These are phyloP conservation scores for Sporobolomyces roseus DNA, from an alignment of 768 basidiomycete genomes.

Conservation along the genomic window DNA sequence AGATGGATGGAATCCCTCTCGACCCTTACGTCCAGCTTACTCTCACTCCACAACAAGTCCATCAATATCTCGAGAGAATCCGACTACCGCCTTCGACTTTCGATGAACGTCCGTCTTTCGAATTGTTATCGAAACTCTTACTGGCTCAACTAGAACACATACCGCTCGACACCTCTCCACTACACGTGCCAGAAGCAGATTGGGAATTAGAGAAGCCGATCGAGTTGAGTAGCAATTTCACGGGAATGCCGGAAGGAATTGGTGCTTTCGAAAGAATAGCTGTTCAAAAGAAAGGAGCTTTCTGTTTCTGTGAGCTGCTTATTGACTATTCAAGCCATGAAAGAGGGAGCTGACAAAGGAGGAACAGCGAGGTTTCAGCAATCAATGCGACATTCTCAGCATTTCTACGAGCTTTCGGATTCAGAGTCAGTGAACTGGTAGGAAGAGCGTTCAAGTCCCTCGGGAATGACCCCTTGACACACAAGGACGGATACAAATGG, in stretches of 20 bases:
- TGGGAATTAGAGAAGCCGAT: slow-evolving; percentile 1
- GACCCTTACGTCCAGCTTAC: slow-evolving; percentile 7
- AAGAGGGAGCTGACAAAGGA: neutral
- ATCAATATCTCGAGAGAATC: slow-evolving; percentile 21
- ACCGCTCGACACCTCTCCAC: slow-evolving; percentile 24
- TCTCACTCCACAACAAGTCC: neutral
- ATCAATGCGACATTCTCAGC: slow-evolving; percentile 26
- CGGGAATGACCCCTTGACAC: slow-evolving; percentile 30
- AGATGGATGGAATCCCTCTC: slow-evolving; percentile 10
- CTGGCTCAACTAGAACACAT: slow-evolving; percentile 28
- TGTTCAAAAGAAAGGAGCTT: slow-evolving; percentile 22
- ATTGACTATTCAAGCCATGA: too few relatives aligned
- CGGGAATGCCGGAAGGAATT: slow-evolving; percentile 18
- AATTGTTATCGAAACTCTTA: slow-evolving; percentile 9
- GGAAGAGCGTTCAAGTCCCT: slow-evolving; percentile 26
- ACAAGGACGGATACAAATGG: slow-evolving; percentile 34
- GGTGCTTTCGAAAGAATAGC: slow-evolving; percentile 21
- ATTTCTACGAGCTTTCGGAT: slow-evolving; percentile 22
- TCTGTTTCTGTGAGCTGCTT: slow-evolving; percentile 27
- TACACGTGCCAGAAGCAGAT: slow-evolving; percentile 26
- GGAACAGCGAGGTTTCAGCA: neutral
- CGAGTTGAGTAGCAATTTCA: neutral
- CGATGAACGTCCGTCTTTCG: neutral
- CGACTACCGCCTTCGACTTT: neutral
- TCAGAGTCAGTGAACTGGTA: slow-evolving; percentile 23